A percentile compares a stretch with the other conserved stretches of the same genome.
These are phyloP conservation scores for Sequoiadendron giganteum DNA, from an alignment of 75 land plant species.

Conservation along the genomic window DNA sequence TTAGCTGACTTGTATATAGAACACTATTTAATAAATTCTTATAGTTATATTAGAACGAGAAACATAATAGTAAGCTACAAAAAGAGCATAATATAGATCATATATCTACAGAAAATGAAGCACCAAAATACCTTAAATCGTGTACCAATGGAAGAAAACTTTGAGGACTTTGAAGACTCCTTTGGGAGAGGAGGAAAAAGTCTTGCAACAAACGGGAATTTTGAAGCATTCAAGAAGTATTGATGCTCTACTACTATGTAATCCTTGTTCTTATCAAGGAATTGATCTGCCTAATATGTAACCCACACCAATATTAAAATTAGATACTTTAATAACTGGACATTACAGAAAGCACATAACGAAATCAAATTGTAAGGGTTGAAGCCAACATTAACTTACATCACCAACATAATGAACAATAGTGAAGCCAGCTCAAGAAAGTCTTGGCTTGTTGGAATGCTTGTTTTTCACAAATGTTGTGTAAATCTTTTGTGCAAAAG, in stretches of 20 bases:
- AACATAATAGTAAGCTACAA: not conserved
- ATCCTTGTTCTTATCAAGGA: slow-evolving; percentile 95
- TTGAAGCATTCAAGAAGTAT: slow-evolving; percentile 74
- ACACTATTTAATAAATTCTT: no score
- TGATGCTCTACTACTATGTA: slow-evolving; percentile 99
- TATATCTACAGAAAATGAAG: not conserved
- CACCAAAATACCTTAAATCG: slow-evolving; percentile 75
- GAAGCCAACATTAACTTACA: slow-evolving; percentile 38
- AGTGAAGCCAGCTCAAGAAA: slow-evolving; percentile 83
- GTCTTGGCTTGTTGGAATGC: slow-evolving; percentile 87
- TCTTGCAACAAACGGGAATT: slow-evolving; percentile 74
- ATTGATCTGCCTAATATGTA: slow-evolving; percentile 79
- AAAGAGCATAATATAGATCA: not conserved
- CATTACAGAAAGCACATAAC: not conserved
- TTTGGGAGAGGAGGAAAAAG: slow-evolving; percentile 72
- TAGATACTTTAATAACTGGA: not conserved
- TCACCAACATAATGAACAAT: slow-evolving; percentile 92
- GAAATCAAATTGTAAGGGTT: not conserved
- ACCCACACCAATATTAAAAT: slow-evolving; percentile 45
- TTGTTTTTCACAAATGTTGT: slow-evolving; percentile 72
- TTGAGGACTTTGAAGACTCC: slow-evolving; percentile 81
- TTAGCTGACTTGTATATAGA: no score
- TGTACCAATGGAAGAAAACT: slow-evolving; percentile 94
- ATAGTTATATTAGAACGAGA: no score
- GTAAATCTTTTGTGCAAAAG: slow-evolving; percentile 90